A percentile compares a stretch with the other conserved stretches of the same genome.
These are phyloP conservation scores for Geotrichum australiense DNA, from an alignment of 1,139 yeast species.

Conservation along the genomic window DNA sequence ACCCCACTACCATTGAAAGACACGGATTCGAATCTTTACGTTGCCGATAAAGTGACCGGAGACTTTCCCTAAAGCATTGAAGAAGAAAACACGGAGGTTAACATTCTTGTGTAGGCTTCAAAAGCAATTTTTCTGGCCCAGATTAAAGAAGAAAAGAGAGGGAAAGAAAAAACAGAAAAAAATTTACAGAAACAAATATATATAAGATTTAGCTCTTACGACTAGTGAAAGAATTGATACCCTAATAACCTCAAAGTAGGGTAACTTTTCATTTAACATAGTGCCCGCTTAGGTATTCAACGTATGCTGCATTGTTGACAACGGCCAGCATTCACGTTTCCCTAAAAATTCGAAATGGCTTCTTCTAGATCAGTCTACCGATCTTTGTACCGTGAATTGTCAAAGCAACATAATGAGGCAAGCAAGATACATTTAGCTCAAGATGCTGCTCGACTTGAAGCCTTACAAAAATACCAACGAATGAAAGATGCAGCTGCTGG, in stretches of 20 bases:
- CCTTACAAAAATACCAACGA: constrained; percentile 25
- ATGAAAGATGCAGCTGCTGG: constrained; percentile 18
- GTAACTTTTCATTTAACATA: constrained; percentile 3
- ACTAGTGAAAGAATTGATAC: no score
- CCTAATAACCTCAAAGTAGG: constrained; percentile 14
- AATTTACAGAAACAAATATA: neutral
- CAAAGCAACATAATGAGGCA: constrained; percentile 29
- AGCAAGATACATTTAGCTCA: constrained; percentile 25
- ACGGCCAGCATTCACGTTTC: neutral
- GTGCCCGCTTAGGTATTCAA: neutral
- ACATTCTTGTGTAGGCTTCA: constrained; percentile 17
- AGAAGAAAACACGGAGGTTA: constrained; percentile 5
- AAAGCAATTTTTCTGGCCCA: constrained; percentile 16
- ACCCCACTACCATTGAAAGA: neutral
- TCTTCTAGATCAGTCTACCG: constrained; percentile 23
- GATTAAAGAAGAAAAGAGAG: constrained; percentile 11
- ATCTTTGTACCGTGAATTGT: constrained; percentile 29
- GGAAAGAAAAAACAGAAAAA: neutral
- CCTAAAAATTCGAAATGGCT: constrained; percentile 3
- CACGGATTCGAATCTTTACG: constrained; percentile 6
- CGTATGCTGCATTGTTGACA: neutral
- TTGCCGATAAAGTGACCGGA: constrained; percentile 18
- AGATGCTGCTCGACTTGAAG: constrained; percentile 22
- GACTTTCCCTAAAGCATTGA: constrained; percentile 19
- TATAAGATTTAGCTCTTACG: neutral